Evolutionary conservation across 2,329 filamentous ascomycete species (phyloP), one percentile per base, ranked within the genome.

Genomic region (Fusarium metavorans): DNA sequence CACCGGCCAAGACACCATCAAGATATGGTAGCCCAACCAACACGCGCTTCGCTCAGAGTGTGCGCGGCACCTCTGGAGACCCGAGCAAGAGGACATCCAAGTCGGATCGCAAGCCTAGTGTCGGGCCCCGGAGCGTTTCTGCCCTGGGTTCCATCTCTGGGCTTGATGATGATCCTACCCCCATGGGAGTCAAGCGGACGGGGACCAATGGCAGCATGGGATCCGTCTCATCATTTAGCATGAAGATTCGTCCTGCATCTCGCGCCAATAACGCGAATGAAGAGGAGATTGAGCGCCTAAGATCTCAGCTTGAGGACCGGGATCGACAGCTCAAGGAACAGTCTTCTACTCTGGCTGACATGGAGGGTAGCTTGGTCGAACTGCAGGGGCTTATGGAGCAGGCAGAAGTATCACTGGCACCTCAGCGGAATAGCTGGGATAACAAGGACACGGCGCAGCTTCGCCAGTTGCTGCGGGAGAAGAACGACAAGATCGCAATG

Each of bases 401-500:
- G 81, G 84, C 85, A 71, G 85, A 88, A 67, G 81, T 84, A 76
- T 80, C 77, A 30, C 54, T 37, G 8, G 71, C 80, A 73, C 75
- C 84, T 78, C 82, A 85, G 77, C 84, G 85, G 71, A 83, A 83
- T 74, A 88, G 86, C 76, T 76, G 89, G 27, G 91, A 92, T 67
- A 93, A 93, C 66, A 92, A 92, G 75, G 95, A 98, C 81, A 88
- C 92, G 3, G 82, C 89, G 6, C 93, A 97, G 80, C 87, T 99
- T 67, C 92, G 95, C 64, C 90, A 92, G n/a, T 84, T 97, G 77
- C 85, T 99, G 64, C 90, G 94, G 27, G 97, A 99, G 84, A 98
- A 97, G 88, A 98, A 98, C 79, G 97, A 99, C 68, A 98, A 95
- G 86, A 98, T 99, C 75, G 92, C 93, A 30, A 92, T 96, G 87